Evolutionary conservation across 2,329 filamentous ascomycete genomes (phyloP).

Genomic region (Gnomoniopsis smithogilvyi): DNA sequence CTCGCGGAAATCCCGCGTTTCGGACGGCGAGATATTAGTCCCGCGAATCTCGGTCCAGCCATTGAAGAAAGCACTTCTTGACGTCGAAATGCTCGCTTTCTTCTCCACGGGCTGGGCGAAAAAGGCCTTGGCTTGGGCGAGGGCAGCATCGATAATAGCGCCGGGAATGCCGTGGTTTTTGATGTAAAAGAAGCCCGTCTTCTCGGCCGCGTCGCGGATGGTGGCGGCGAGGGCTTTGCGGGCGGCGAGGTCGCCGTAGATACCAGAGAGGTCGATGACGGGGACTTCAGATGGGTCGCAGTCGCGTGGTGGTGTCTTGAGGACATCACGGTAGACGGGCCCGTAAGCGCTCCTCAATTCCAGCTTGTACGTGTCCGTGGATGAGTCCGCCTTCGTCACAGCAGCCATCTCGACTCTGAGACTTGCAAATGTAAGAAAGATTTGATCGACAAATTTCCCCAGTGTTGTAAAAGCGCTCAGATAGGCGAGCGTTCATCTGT

Average conservation of each 20-base stretch:
- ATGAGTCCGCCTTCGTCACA: constrained; percentile 16
- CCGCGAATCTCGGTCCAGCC: constrained; percentile 29
- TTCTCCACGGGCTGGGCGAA: constrained; percentile 28
- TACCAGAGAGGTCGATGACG: constrained; percentile 38
- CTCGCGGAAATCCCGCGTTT: constrained; percentile 29
- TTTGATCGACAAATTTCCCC: too few species aligned
- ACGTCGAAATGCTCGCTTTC: constrained; percentile 24
- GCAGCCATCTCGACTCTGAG: constrained; percentile 8
- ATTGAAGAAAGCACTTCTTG: constrained; percentile 32
- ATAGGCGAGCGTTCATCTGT: too few species aligned
- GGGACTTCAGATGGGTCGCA: constrained; percentile 41
- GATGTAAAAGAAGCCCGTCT: constrained; percentile 46
- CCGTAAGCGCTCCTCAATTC: constrained; percentile 42
- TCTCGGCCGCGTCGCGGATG: constrained; percentile 37
- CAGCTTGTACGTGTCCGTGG: constrained; percentile 33
- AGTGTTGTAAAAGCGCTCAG: too few species aligned
- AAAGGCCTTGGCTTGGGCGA: constrained; percentile 23
- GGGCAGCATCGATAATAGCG: constrained; percentile 26
- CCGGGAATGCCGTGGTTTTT: constrained; percentile 39
- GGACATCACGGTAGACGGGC: constrained; percentile 40
- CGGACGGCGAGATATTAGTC: constrained; percentile 26
- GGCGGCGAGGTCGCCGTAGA: constrained; percentile 31
- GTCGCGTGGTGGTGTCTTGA: constrained; percentile 36
- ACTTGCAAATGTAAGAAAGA: neutral
- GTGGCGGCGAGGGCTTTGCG: constrained; percentile 34